Evolutionary conservation across 768 basidiomycete genomes (phyloP), one percentile per base, ranked within the genome.

Genomic region (Pluteus cervinus): DNA sequence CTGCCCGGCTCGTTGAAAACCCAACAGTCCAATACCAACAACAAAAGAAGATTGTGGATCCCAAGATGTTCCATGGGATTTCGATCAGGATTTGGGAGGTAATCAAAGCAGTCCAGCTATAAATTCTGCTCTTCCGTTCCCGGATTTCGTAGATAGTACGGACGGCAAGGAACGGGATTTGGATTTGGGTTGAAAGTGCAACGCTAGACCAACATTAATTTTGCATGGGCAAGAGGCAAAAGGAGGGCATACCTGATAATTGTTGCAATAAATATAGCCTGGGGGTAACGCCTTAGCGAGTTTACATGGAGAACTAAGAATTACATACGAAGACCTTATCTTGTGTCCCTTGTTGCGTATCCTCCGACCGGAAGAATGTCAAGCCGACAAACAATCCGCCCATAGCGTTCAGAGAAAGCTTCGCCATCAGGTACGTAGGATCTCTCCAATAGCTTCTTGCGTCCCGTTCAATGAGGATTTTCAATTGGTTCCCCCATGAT

Each of bases 11-110:
- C 1, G 56, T 60, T 7, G 65, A 62, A 48, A 77, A 78, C 0
- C 80, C 80, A 34, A 81, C 75, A 4, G 79, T 79, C 75, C 75
- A 82, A 56, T 70, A 84, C 81, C 81, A 85, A 47, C 70, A 74
- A 36, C 80, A 47, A 61, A 74, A 86, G 57, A 78, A 69, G 9
- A 84, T 38, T 0, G 68, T 61, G 1, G 78, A 75, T 21, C 73
- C 72, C 4, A 76, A 6, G 24, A 81, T 67, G 43, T 80, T 79
- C 73, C 75, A 79, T 2, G 79, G 79, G 1, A 80, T 36, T 43
- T 79, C 79, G 4, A 73, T 63, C 7, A 80, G 46, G 30, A 81
- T 59, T 48, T 74, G 72, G 0, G 77, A 63, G 0, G 74, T 71
- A 17, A 78, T 44, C 12, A 80, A 60, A 0, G 76, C 75, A 1